These are phyloP conservation scores for Iberis pinnata DNA, from an alignment of 345 rosid genomes.

Conservation along the genomic window DNA sequence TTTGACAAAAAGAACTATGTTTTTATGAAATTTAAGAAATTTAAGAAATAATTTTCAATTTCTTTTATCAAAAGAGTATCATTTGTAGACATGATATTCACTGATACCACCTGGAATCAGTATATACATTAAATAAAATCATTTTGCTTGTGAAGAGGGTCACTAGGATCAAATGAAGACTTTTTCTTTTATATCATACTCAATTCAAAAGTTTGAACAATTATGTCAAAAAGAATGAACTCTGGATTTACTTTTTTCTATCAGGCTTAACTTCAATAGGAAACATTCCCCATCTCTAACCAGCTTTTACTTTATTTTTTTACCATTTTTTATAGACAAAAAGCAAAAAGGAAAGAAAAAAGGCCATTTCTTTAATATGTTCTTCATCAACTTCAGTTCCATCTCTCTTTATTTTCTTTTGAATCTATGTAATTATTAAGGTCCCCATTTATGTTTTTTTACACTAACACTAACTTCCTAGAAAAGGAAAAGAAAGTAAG, in stretches of 20 bases:
- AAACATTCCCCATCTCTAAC: slow-evolving; percentile 30
- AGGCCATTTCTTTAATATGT: slow-evolving; percentile 18
- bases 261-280: slow-evolving; percentile 26
- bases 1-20: too few relatives aligned
- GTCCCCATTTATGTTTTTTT: not conserved
- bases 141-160: slow-evolving; percentile 7
- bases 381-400: slow-evolving; percentile 25
- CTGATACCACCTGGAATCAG: not conserved
- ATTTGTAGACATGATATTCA: not conserved
- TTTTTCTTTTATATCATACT: slow-evolving; percentile 13
- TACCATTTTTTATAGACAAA: slow-evolving; percentile 19
- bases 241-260: slow-evolving; percentile 8
- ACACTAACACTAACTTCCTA: too few relatives aligned
- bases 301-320: slow-evolving; percentile 24
- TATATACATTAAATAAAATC: too few relatives aligned
- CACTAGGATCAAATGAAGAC: slow-evolving; percentile 19
- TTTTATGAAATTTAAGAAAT: too few relatives aligned
- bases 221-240: slow-evolving; percentile 23
- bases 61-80: too few relatives aligned
- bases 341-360: slow-evolving; percentile 2
- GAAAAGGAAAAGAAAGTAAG: too few relatives aligned
- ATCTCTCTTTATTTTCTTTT: slow-evolving; percentile 21
- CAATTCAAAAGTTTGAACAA: slow-evolving; percentile 24
- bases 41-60: too few relatives aligned
- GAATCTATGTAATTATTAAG: slow-evolving; percentile 15